Conservation (phyloP, 2,329 filamentous ascomycete species). For the Ophiobolus disseminans region DNA sequence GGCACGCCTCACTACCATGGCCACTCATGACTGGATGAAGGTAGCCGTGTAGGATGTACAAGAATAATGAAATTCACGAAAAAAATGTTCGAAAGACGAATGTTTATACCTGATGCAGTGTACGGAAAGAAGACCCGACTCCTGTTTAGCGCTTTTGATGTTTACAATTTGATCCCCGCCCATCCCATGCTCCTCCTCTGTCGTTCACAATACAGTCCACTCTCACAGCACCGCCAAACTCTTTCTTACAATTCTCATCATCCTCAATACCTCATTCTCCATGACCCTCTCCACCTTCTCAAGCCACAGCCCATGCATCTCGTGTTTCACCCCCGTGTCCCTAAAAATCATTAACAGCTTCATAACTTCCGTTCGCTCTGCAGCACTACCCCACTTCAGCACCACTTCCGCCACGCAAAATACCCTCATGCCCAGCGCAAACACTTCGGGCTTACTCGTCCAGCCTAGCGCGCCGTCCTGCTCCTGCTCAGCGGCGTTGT, state of each 20-base stretch:
- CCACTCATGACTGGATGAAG: no score
- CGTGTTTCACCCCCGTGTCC: conserved; percentile 23
- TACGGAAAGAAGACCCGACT: no score
- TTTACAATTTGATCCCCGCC: background rate
- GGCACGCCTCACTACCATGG: no score
- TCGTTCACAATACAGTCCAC: no score
- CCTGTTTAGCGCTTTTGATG: no score
- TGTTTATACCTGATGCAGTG: no score
- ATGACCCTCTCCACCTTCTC: conserved; percentile 46
- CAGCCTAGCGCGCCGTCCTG: conserved; percentile 75
- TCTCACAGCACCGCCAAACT: conserved; percentile 2
- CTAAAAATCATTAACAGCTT: conserved; percentile 35
- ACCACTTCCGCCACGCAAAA: conserved; percentile 53
- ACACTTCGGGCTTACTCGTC: conserved; percentile 72
- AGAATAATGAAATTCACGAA: no score
- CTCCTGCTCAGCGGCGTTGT: conserved; percentile 39
- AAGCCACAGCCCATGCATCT: conserved; percentile 48
- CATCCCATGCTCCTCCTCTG: no score
- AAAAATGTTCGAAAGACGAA: no score
- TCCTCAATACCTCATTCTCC: conserved; percentile 18
- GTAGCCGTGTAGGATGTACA: no score
- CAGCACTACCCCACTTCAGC: conserved; percentile 29
- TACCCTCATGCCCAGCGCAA: conserved; percentile 63
- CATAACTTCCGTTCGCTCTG: conserved; percentile 31
- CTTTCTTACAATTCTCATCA: conserved; percentile 12